Conservation (phyloP, 2,329 filamentous ascomycete genomes). For the Sclerotinia sclerotiorum region DNA sequence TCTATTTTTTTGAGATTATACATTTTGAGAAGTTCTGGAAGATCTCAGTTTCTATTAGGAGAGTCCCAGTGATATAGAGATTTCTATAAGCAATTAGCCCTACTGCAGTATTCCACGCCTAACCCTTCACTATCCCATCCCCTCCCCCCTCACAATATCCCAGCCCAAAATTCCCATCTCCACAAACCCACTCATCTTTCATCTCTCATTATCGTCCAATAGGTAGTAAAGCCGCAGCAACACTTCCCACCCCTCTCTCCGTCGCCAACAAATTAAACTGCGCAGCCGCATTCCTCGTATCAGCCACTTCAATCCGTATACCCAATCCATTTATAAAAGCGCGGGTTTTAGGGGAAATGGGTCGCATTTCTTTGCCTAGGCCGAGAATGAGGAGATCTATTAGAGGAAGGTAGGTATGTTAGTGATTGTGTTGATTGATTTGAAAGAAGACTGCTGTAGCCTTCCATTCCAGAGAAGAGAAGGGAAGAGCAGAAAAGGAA, state of each 20-base stretch:
- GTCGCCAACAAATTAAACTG: constrained; percentile 96
- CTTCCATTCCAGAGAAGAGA: background rate
- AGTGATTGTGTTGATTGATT: background rate
- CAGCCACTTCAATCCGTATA: constrained; percentile 82
- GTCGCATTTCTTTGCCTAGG: constrained; percentile 71
- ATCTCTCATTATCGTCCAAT: constrained; percentile 71
- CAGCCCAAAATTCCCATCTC: too few relatives aligned
- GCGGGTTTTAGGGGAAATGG: constrained; percentile 73
- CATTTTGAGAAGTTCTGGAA: background rate
- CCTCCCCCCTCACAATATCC: too few relatives aligned
- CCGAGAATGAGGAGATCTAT: constrained; percentile 87
- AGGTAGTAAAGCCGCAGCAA: constrained; percentile 85
- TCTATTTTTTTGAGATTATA: background rate
- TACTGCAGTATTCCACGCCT: too few relatives aligned
- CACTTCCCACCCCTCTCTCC: constrained; percentile 79
- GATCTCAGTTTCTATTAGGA: background rate
- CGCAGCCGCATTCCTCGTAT: constrained; percentile 89
- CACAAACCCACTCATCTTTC: background rate
- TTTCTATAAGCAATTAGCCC: too few relatives aligned
- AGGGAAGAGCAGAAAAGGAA: background rate
- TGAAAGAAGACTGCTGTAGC: too few relatives aligned
- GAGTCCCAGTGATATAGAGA: background rate
- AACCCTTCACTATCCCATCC: too few relatives aligned
- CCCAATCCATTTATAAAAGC: constrained; percentile 73
- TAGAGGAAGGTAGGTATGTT: background rate